Evolutionary conservation across 2,329 filamentous ascomycete genomes (phyloP), one percentile per base, ranked within the genome.

Genomic region (Aspergillus pseudoviridinutans): DNA sequence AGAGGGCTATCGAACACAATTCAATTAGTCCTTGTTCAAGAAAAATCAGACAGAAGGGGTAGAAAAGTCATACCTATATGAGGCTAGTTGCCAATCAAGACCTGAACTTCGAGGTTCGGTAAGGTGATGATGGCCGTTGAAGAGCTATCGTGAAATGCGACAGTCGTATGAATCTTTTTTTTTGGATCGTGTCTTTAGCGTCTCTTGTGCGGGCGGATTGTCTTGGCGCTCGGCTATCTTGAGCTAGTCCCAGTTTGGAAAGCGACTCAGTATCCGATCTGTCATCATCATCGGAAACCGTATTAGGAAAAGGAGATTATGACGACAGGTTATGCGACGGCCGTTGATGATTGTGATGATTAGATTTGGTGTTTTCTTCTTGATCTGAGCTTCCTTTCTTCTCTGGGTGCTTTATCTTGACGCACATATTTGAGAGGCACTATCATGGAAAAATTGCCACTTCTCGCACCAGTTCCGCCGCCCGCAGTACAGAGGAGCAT

Each of bases 391-490:
- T 35, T 22, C 22, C 2, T 41, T 41, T 14, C 44, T 50, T 53
- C 7, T 42, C 8, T 22, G 49, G 9, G 44, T 35, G 49, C 29
- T 20, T 55, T 35, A 12, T 50, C 25, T 51, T n/a, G 22, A 51
- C 27, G 7, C 10, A 7, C 8, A 24, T 22, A 28, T 28, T 38
- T 14, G 12, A 17, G 28, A 25, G 42, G 80, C 80, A 77, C 66
- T 74, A 42, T 60, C 70, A 66, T 73, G 71, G 79, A 80, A 73
- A 69, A 76, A 54, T 76, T 92, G 51, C 91, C 91, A 46, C 82
- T 87, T 35, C 82, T 97, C 74, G 91, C 89, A 57, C 84, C 89
- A 22, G 92, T 94, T 66, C 93, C 92, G 20, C 82, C 87, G 60
- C 77, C 83, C 35, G 78, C 79, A 55, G 86, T 91, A 78, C 86